phyloP scores from a whole-genome alignment of 805 yeast genomes.

The Candida andamanensis region DNA sequence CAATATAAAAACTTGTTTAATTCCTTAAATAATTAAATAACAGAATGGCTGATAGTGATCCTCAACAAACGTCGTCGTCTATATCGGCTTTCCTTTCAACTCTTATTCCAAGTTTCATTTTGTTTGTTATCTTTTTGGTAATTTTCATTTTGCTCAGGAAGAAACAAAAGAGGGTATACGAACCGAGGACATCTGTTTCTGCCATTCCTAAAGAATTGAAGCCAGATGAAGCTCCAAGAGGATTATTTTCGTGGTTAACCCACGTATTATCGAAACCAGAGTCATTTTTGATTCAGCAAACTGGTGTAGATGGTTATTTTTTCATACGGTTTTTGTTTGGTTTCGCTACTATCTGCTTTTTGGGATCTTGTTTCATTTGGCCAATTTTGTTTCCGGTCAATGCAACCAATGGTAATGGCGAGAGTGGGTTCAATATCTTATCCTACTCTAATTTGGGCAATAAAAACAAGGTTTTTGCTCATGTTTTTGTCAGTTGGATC shows the following conservation, averaged over 20 bases:
- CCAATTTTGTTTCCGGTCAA: constrained; percentile 71
- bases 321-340: constrained; percentile 61
- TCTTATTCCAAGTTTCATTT: constrained; percentile 39
- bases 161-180: constrained; percentile 45
- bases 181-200: constrained; percentile 45
- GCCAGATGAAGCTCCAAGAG: constrained; percentile 41
- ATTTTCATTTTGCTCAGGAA: constrained; percentile 40
- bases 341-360: constrained; percentile 46
- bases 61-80: constrained; percentile 12
- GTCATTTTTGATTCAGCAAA: constrained; percentile 58
- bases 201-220: constrained; percentile 42
- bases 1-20: background rate
- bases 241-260: constrained; percentile 52
- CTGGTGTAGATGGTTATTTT: constrained; percentile 74
- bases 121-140: constrained; percentile 36
- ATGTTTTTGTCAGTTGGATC: constrained; percentile 70
- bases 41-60: background rate
- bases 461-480: constrained; percentile 66
- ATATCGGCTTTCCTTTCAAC: constrained; percentile 48
- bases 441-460: constrained; percentile 58
- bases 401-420: constrained; percentile 58
- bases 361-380: constrained; percentile 54
- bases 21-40: background rate
- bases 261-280: constrained; percentile 51
- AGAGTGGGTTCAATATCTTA: constrained; percentile 58